Evolutionary conservation across 1,284 basidiomycete genomes (phyloP).

Genomic region (Volvariella volvacea): DNA sequence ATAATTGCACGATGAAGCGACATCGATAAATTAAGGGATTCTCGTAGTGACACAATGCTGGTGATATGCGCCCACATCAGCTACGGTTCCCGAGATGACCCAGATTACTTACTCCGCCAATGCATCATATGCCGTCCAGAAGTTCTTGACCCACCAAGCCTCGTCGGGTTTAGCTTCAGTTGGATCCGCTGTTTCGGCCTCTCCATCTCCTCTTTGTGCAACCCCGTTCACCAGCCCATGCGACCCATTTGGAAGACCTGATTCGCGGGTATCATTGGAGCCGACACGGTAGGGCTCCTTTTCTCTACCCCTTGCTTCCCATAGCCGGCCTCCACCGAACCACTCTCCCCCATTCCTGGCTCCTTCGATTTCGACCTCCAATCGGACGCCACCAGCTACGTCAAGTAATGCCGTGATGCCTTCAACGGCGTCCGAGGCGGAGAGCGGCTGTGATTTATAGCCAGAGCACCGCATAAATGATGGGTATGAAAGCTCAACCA

Average conservation of each 20-base stretch:
- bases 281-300: slow-evolving; percentile 20
- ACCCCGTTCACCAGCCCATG: slow-evolving; percentile 5
- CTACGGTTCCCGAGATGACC: not conserved
- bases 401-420: slow-evolving; percentile 85
- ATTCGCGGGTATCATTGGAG: slow-evolving; percentile 21
- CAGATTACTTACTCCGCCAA: slow-evolving; percentile 68
- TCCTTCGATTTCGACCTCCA: slow-evolving; percentile 87
- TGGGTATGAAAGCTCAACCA: slow-evolving; percentile 91
- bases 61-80: slow-evolving; percentile 7
- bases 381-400: slow-evolving; percentile 81
- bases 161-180: slow-evolving; percentile 41
- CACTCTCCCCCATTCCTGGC: slow-evolving; percentile 83
- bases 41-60: slow-evolving; percentile 68
- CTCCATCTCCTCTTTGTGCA: slow-evolving; percentile 9
- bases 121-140: slow-evolving; percentile 91
- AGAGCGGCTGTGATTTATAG: slow-evolving; percentile 80
- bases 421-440: slow-evolving; percentile 92
- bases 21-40: slow-evolving; percentile 83
- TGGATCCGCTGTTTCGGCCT: slow-evolving; percentile 15
- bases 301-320: slow-evolving; percentile 49
- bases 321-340: slow-evolving; percentile 75
- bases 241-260: slow-evolving; percentile 35
- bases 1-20: slow-evolving; percentile 91
- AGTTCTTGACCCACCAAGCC: slow-evolving; percentile 81
- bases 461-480: slow-evolving; percentile 92